Base-by-base conservation (phyloP, 1,139 yeast species). In the Blastobotrys buckinghamii region DNA sequence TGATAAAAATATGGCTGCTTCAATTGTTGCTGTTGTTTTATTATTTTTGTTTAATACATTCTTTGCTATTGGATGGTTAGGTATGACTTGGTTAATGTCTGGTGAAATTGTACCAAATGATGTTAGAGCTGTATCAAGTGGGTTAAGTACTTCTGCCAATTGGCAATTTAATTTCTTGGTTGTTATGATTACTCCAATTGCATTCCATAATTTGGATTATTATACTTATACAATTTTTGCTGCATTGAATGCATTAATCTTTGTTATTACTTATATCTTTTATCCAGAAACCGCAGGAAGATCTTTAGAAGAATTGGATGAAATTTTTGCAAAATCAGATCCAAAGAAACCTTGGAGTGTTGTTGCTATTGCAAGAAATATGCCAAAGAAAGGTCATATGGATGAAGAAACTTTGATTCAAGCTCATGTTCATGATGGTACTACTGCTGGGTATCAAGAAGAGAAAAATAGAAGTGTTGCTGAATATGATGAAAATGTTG, bases 31-130 rank as follows among this genome's bases (percentile, higher is more conserved):
- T 13, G 67, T 68, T 13, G 78, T 77, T 26, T 78, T 79, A 62
- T 65, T 78, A 54, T 78, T 73, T 69, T 68, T 76, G 45, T 78
- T 76, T 60, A 77, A 76, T 59, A 61, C 71, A 40, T 76, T 77
- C 69, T 77, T 78, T 55, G 81, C 81, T 2, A 71, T 76, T 61
- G 78, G 81, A 42, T 75, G 77, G 66, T 71, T 78, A 53, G 81
- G 80, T 39, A 71, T 78, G 65, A 78, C 81, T 56, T 63, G 65
- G 63, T 44, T 59, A 44, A 59, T 58, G 30, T 63, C 61, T 32
- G 62, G 61, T 8, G 64, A 60, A 39, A 73, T 79, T 50, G 73
- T 78, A 73, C 74, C 78, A 49, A 70, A 78, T 41, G 72, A 80
- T 63, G 79, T 77, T 63, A 71, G 82, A 62, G 72, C 81, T 45